phyloP scores from a whole-genome alignment of 1,284 basidiomycete genomes.

The Ustilago shanxiensis region DNA sequence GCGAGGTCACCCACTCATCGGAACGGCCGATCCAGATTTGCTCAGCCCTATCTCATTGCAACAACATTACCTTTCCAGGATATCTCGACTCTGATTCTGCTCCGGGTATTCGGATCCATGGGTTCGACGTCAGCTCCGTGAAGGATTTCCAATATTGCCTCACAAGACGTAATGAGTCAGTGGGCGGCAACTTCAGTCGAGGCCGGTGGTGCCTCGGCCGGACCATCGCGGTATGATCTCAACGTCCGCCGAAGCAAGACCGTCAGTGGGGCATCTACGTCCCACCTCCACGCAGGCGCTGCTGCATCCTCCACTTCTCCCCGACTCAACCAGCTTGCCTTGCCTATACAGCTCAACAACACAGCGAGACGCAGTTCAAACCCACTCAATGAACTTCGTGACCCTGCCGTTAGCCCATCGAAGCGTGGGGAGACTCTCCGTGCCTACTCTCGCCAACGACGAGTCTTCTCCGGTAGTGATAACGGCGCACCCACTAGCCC shows the following conservation, averaged over 20 bases:
- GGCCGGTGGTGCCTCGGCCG: constrained; percentile 29
- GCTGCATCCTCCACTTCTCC: neutral
- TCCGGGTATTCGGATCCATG: neutral
- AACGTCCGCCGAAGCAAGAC: constrained; percentile 40
- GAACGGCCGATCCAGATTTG: neutral
- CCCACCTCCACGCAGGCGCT: constrained; percentile 6
- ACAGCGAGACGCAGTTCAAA: neutral
- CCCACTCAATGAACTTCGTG: constrained; percentile 9
- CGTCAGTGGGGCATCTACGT: constrained; percentile 9
- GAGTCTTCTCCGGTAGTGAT: constrained; percentile 33
- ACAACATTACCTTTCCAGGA: neutral
- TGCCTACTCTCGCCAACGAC: constrained; percentile 40
- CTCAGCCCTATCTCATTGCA: neutral
- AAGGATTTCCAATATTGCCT: neutral
- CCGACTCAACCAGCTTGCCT: constrained; percentile 13
- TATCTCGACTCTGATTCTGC: neutral
- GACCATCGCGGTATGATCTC: constrained; percentile 9
- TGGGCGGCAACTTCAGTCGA: constrained; percentile 8
- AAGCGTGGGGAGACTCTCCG: constrained; percentile 38
- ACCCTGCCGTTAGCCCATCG: constrained; percentile 26
- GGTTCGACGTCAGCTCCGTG: neutral
- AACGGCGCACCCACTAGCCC: constrained; percentile 15
- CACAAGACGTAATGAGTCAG: constrained; percentile 26
- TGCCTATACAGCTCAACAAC: constrained; percentile 17
- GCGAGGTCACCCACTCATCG: neutral